phyloP scores from a whole-genome alignment of 2,329 filamentous ascomycete genomes.

The Drechslerella stenobrocha region DNA sequence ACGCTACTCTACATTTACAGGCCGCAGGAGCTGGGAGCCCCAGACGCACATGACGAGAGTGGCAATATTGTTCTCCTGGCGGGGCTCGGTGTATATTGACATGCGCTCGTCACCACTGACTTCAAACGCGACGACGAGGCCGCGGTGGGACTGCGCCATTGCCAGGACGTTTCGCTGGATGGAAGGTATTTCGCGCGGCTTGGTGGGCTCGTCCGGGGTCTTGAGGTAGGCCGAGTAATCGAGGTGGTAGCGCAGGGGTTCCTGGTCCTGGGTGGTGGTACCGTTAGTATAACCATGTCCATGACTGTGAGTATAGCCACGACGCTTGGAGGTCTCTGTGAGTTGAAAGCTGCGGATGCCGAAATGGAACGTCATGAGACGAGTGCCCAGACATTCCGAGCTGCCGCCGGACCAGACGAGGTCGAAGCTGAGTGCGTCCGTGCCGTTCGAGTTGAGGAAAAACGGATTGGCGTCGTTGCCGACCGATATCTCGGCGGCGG shows the following conservation, averaged over 20 bases:
- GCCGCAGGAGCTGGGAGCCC: slow-evolving; percentile 34
- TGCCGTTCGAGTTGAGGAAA: slow-evolving; percentile 47
- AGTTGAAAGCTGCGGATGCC: slow-evolving; percentile 45
- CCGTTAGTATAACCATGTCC: too few species aligned
- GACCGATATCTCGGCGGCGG: slow-evolving; percentile 27
- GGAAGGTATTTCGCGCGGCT: slow-evolving; percentile 29
- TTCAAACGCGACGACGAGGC: slow-evolving; percentile 28
- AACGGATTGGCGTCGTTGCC: slow-evolving; percentile 30
- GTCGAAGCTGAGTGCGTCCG: slow-evolving; percentile 40
- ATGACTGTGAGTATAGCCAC: too few species aligned
- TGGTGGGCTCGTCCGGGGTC: neutral
- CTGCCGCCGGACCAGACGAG: slow-evolving; percentile 45
- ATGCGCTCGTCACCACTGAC: slow-evolving; percentile 44
- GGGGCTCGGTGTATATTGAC: slow-evolving; percentile 47
- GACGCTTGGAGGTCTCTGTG: slow-evolving; percentile 42
- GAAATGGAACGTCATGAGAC: slow-evolving; percentile 43
- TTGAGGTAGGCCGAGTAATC: slow-evolving; percentile 45
- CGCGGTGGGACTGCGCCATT: slow-evolving; percentile 28
- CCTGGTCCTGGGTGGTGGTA: too few species aligned
- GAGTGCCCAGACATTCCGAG: slow-evolving; percentile 34
- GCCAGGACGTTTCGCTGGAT: slow-evolving; percentile 43
- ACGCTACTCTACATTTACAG: slow-evolving; percentile 4
- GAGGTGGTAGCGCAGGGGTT: slow-evolving; percentile 31
- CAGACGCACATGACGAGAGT: slow-evolving; percentile 47
- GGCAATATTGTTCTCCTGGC: slow-evolving; percentile 39